phyloP scores from a whole-genome alignment of 2,329 filamentous ascomycete species.

The Ophioceras dolichostomum region DNA sequence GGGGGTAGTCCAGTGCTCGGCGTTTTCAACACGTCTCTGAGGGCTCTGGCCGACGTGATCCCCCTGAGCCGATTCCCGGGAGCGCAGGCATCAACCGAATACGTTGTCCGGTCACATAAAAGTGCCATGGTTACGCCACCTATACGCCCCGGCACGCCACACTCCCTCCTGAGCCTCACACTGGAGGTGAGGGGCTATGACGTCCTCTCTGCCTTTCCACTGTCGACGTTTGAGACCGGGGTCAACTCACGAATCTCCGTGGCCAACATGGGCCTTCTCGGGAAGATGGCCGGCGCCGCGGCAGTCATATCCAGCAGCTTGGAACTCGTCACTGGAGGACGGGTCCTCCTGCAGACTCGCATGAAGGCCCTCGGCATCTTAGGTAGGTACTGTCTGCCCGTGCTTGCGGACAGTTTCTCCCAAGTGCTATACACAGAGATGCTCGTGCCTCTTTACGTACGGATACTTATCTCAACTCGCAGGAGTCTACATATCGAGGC shows the following conservation, averaged over 20 bases:
- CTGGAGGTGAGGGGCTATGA: slow-evolving; percentile 62
- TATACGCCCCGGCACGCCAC: slow-evolving; percentile 27
- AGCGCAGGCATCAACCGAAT: slow-evolving; percentile 41
- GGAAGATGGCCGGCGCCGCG: slow-evolving; percentile 82
- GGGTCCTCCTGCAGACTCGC: slow-evolving; percentile 52
- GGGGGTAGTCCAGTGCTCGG: slow-evolving; percentile 64
- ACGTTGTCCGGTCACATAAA: slow-evolving; percentile 62
- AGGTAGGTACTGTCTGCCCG: slow-evolving; percentile 32
- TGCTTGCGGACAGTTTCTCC: neutral
- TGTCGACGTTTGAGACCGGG: slow-evolving; percentile 47
- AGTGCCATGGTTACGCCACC: slow-evolving; percentile 49
- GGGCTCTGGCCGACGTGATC: slow-evolving; percentile 54
- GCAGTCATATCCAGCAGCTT: slow-evolving; percentile 56
- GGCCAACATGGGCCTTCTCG: slow-evolving; percentile 65
- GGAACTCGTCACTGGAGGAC: slow-evolving; percentile 35
- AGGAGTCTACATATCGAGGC: slow-evolving; percentile 66
- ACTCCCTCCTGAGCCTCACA: slow-evolving; percentile 46
- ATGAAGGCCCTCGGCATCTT: slow-evolving; percentile 71
- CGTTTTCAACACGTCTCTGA: slow-evolving; percentile 67
- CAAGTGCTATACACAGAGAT: slow-evolving; percentile 3
- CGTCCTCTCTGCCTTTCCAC: slow-evolving; percentile 63
- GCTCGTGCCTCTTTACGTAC: neutral
- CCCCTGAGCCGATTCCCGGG: slow-evolving; percentile 64
- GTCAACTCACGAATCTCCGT: slow-evolving; percentile 32
- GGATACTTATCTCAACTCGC: too few relatives aligned